These are phyloP conservation scores for Xylaria palmicola DNA, from an alignment of 495 filamentous ascomycete species.

Conservation along the genomic window DNA sequence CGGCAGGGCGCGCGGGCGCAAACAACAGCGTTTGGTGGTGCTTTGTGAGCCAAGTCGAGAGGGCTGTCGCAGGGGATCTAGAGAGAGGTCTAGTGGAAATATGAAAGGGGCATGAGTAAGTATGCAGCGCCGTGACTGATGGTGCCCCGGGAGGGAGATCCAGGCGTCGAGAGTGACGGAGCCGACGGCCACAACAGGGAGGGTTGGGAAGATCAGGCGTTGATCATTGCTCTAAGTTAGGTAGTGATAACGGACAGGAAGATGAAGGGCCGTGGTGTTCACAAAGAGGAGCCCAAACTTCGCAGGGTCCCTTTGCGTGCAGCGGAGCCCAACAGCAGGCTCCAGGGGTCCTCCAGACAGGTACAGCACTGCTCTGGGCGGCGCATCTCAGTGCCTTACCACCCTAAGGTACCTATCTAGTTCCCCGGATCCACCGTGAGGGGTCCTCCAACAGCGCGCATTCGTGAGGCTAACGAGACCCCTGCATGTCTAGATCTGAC, in stretches of 20 bases:
- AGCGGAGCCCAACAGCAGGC: background rate
- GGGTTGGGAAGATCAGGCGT: background rate
- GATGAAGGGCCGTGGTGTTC: background rate
- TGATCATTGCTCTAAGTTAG: background rate
- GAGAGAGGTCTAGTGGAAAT: background rate
- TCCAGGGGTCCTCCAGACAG: background rate
- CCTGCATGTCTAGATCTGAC: background rate
- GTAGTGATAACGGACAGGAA: background rate
- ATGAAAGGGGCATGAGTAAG: background rate
- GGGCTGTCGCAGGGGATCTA: background rate
- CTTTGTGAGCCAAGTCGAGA: background rate
- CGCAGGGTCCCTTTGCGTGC: background rate
- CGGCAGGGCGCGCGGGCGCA: background rate
- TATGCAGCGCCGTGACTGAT: background rate
- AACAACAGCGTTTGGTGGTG: background rate
- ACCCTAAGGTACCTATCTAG: background rate
- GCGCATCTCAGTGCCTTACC: background rate
- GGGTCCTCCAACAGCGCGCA: background rate
- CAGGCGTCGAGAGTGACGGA: background rate
- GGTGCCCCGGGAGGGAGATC: background rate
- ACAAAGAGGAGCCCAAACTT: slow-evolving; percentile 1
- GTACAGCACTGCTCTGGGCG: background rate
- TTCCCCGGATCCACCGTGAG: background rate
- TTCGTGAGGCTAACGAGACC: slow-evolving; percentile 1
- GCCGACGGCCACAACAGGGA: background rate